Percentiles rank a stretch among this genome's conserved stretches.
Evolutionary conservation across 192 early-diverging fungal genomes (phyloP).

Genomic region (Entrophospora sp.): DNA sequence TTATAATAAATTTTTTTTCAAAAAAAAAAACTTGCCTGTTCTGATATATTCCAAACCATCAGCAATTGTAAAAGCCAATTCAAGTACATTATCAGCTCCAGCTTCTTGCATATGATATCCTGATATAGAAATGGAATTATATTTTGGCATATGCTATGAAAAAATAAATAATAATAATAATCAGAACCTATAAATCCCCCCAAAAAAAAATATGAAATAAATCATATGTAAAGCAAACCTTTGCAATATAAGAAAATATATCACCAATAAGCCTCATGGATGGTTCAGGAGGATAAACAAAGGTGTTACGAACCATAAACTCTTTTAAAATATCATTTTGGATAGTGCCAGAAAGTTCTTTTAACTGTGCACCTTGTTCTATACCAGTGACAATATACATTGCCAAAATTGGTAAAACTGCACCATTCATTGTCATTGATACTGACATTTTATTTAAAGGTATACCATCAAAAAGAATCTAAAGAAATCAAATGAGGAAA

Average conservation of each 20-base stretch:
- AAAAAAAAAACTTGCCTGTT: conserved; percentile 34
- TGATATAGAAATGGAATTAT: conserved; percentile 94
- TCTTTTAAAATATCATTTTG: conserved; percentile 93
- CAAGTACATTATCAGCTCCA: conserved; percentile 79
- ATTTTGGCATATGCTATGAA: conserved; percentile 75
- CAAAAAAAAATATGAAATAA: background rate
- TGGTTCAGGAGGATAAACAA: conserved; percentile 87
- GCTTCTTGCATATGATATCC: conserved; percentile 93
- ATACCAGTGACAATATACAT: conserved; percentile 85
- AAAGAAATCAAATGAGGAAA: too few relatives aligned
- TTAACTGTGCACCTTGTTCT: conserved; percentile 76
- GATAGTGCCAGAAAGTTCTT: conserved; percentile 78
- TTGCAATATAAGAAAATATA: conserved; percentile 80
- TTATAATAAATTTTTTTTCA: background rate
- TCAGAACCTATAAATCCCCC: background rate
- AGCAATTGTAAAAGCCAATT: conserved; percentile 87
- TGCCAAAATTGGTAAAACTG: conserved; percentile 80
- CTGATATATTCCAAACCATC: conserved; percentile 80
- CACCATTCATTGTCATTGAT: conserved; percentile 95
- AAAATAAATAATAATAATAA: background rate
- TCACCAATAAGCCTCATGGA: conserved; percentile 88
- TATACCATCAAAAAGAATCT: conserved; percentile 79
- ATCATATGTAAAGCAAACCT: conserved; percentile 27
- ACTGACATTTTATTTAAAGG: conserved; percentile 86
- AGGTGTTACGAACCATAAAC: conserved; percentile 92